Conservation (phyloP, 164 flowering plant species). For the Vitis riparia region DNA sequence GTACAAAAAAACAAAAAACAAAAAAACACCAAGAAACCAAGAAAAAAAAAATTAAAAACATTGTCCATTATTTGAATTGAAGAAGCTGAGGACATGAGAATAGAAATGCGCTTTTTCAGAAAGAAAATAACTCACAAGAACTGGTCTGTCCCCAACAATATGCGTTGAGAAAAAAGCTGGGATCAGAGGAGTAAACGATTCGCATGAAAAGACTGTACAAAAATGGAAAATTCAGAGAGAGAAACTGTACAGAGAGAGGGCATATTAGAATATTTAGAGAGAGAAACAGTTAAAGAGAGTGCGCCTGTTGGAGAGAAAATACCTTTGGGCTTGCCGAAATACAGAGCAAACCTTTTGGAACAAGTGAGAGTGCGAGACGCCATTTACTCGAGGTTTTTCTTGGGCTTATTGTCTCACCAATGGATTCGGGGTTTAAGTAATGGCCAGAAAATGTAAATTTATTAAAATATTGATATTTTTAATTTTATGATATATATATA, state of each 20-base stretch:
- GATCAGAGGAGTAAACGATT: slow-evolving; percentile 4
- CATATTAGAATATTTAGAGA: background rate
- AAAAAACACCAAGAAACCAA: background rate
- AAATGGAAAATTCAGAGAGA: background rate
- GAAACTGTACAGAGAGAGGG: background rate
- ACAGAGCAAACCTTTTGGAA: slow-evolving; percentile 11
- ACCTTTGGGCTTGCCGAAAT: slow-evolving; percentile 21
- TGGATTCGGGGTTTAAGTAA: no score
- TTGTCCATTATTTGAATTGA: background rate
- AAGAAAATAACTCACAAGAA: slow-evolving; percentile 48
- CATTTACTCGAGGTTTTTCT: no score
- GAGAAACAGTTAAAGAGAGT: slow-evolving; percentile 8
- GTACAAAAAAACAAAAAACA: background rate
- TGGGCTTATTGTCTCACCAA: no score
- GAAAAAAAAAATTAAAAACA: background rate
- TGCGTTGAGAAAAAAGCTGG: slow-evolving; percentile 51
- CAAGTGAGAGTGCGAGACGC: slow-evolving; percentile 18
- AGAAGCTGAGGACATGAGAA: background rate
- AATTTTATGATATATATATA: no score
- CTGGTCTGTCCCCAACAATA: slow-evolving; percentile 58
- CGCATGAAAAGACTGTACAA: slow-evolving; percentile 19
- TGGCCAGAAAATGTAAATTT: no score
- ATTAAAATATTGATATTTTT: no score
- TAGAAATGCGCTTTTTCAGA: background rate
- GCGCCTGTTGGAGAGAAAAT: slow-evolving; percentile 4